A percentile compares a stretch with the other conserved stretches of the same genome.
Conservation (phyloP, 1,284 basidiomycete species). For the Schizophyllum commune region DNA sequence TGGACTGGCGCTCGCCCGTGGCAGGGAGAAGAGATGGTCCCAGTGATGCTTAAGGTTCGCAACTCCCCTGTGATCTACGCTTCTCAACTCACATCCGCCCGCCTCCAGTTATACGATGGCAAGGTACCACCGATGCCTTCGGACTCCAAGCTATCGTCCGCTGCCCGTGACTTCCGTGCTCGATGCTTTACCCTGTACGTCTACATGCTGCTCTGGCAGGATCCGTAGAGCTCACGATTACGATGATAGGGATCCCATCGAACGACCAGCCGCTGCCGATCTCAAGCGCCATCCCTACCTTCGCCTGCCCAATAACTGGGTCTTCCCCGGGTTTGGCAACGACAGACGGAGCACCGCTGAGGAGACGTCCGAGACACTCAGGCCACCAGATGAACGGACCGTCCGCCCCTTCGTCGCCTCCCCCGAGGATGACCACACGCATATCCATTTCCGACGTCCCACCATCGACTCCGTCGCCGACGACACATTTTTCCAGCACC, state of each 20-base stretch:
- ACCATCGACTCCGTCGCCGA: too few species aligned
- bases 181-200: constrained; percentile 77
- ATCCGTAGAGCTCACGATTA: neutral
- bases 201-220: constrained; percentile 5
- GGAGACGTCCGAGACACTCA: too few species aligned
- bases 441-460: too few species aligned
- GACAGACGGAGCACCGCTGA: neutral
- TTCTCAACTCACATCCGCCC: neutral
- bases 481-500: too few species aligned
- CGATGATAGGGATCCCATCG: constrained; percentile 57
- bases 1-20: constrained; percentile 69
- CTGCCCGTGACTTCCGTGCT: constrained; percentile 73
- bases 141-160: constrained; percentile 58
- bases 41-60: constrained; percentile 32
- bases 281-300: constrained; percentile 79
- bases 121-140: constrained; percentile 80
- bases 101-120: constrained; percentile 57
- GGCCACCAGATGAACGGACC: constrained; percentile 12
- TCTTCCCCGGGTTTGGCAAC: constrained; percentile 33
- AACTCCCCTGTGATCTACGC: neutral
- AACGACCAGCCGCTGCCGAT: constrained; percentile 72
- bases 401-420: neutral
- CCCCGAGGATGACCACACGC: too few species aligned
- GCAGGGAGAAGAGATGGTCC: constrained; percentile 29
- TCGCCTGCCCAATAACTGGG: constrained; percentile 57